These are phyloP conservation scores for Aspergillus fumigatus DNA, from an alignment of 2,329 filamentous ascomycete species.

Conservation along the genomic window DNA sequence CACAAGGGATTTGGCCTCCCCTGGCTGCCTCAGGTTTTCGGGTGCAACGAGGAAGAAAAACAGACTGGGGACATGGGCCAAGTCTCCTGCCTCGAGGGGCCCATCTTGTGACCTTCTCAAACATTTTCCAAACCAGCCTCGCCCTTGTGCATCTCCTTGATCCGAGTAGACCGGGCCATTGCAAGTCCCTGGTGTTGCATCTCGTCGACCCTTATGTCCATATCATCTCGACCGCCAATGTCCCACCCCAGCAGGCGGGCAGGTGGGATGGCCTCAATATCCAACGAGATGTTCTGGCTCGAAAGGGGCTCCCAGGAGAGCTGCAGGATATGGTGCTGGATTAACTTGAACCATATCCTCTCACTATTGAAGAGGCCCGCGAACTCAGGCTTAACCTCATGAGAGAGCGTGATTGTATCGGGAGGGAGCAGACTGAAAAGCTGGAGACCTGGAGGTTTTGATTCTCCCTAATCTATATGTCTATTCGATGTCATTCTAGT, in stretches of 20 bases:
- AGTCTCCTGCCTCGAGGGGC: constrained; percentile 2
- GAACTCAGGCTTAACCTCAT: neutral
- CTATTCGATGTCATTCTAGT: neutral
- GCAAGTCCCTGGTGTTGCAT: neutral
- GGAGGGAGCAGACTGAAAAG: neutral
- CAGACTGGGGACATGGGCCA: constrained; percentile 8
- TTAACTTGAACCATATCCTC: neutral
- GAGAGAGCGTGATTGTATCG: neutral
- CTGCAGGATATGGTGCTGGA: neutral
- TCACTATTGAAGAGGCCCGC: neutral
- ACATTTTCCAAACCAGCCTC: neutral
- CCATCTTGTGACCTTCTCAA: constrained; percentile 8
- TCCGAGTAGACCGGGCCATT: neutral
- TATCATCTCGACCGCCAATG: constrained; percentile 1
- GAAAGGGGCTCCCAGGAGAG: neutral
- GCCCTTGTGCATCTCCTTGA: neutral
- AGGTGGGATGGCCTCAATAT: neutral
- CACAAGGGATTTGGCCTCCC: constrained; percentile 1
- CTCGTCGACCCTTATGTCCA: constrained; percentile 1
- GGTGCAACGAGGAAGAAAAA: neutral
- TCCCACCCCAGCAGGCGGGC: neutral
- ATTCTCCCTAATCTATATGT: neutral
- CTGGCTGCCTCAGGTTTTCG: neutral
- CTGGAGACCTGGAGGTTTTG: neutral
- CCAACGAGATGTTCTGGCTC: neutral